Base-by-base conservation (phyloP, 2,329 filamentous ascomycete genomes). In the Trichoderma aggressivum region DNA sequence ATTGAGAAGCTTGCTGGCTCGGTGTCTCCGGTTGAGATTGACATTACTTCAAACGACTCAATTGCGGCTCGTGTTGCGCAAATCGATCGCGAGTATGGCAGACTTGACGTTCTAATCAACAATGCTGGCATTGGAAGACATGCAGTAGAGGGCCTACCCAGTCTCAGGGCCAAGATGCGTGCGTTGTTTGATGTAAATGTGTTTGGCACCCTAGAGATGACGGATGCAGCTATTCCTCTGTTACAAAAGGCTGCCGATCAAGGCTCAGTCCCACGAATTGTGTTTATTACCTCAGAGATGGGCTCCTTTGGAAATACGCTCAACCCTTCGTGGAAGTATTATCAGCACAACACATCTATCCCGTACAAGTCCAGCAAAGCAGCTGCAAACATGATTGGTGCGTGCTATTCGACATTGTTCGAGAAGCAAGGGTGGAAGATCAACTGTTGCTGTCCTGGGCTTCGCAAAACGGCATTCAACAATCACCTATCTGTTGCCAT, bases 321-420 rank as follows among this genome's bases (percentile, higher is more conserved):
- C 28, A 68, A 68, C 10, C n/a, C 65, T 18, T 68, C 65, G 5
- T 68, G 55, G 65, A 60, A 68, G 21, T 50, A 60, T 16, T 28
- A 68, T 10, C 39, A 68, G 28, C 21, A 59, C 39, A 68, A 68
- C 18, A 60, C 26, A 1, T 68, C 65, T 12, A 28, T 68, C n/a
- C 55, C 65, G 8, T 68, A 68, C n/a, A 68, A 68, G 14, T 68
- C 65, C 3, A 68, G 65, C 65, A 68, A 68, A 12, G 65, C 65
- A 3, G 65, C 65, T 5, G 65, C 53, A 14, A 68, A 68, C n/a
- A 68, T 68, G 65, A 68, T 68, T 50, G 65, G 65, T 3, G 65
- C 65, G 7, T 68, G 65, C 12, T 68, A 50, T 16, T 68, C 65
- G n/a, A 60, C 65, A 1, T 28, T 69, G 0, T 69, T 61, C 16